Conservation (phyloP, 2,329 filamentous ascomycete species). For the Zalaria sp. region DNA sequence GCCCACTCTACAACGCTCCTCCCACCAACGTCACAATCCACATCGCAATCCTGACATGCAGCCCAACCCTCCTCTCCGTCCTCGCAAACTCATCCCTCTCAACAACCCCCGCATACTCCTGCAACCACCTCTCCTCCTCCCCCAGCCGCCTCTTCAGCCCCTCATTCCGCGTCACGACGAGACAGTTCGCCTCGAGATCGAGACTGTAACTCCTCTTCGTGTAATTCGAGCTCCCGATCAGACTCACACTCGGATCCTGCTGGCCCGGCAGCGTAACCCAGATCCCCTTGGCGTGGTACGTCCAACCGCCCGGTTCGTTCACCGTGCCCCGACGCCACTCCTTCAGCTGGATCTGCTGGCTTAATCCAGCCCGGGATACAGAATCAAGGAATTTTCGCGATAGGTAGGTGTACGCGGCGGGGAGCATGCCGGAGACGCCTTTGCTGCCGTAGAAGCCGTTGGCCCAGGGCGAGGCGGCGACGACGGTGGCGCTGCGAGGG, state of each 20-base stretch:
- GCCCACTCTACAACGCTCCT: slow-evolving; percentile 54
- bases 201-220: slow-evolving; percentile 86
- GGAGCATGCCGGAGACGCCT: slow-evolving; percentile 79
- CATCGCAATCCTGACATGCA: slow-evolving; percentile 81
- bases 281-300: slow-evolving; percentile 92
- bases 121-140: slow-evolving; percentile 67
- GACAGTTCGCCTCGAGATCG: slow-evolving; percentile 77
- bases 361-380: slow-evolving; percentile 38
- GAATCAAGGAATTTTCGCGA: slow-evolving; percentile 65
- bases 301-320: slow-evolving; percentile 75
- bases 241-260: slow-evolving; percentile 56
- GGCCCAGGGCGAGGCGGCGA: slow-evolving; percentile 83
- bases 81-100: slow-evolving; percentile 66
- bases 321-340: slow-evolving; percentile 83
- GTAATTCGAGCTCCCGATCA: slow-evolving; percentile 90
- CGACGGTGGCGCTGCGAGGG: slow-evolving; percentile 59
- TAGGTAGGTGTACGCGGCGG: slow-evolving; percentile 82
- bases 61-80: slow-evolving; percentile 68
- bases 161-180: slow-evolving; percentile 70
- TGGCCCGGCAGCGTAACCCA: slow-evolving; percentile 64
- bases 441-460: slow-evolving; percentile 89
- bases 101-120: slow-evolving; percentile 55
- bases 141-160: slow-evolving; percentile 58
- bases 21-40: slow-evolving; percentile 81
- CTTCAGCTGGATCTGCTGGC: slow-evolving; percentile 53